Base-by-base conservation (phyloP, 148 eudicot genomes). In the Silene uniflora region DNA sequence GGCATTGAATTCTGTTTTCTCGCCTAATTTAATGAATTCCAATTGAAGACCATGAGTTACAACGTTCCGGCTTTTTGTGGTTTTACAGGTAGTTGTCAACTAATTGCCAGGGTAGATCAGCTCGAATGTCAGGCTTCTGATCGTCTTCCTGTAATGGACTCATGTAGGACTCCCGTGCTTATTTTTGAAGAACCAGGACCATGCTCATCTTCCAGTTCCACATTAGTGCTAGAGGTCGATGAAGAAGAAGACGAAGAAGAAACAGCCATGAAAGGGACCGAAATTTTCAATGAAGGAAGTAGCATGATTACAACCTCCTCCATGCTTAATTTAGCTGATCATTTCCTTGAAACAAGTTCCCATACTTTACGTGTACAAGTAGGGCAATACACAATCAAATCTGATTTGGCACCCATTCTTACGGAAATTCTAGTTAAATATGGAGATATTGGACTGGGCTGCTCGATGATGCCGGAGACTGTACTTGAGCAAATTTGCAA, bases 321-420 rank as follows among this genome's bases (percentile, higher is more conserved):
- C 52, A 21, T 70, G 73, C 67, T 70, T 3, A 18, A 25, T 18
- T 47, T 70, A 24, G 47, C 68, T 1, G 75, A 8, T 49, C 52
- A 27, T 23, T 61, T 61, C 62, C 21, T 61, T 46, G 80, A 77
- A 27, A 42, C 67, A 60, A 8, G 22, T 54, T 70, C 80, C 11
- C 25, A 62, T 42, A 39, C 46, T 55, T 63, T 68, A 21, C 29
- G 32, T 19, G 66, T 14, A 17, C 74, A 70, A 62, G 68, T 77
- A 27, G 75, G 75, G 10, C 19, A 61, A 21, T 77, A 77, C 79
- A 46, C 22, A 13, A 32, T 77, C 49, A 71, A 47, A 47, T 27
- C 75, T 46, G 80, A 77, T 62, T 16, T 77, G 49, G 75, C 70
- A 18, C 80, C 75, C 19, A 44, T 27, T 71, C 68, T 77, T 14